Evolutionary conservation across 73 alveolate genomes (phyloP), one percentile per base, ranked within the genome.

Genomic region (Diophrys sp.): DNA sequence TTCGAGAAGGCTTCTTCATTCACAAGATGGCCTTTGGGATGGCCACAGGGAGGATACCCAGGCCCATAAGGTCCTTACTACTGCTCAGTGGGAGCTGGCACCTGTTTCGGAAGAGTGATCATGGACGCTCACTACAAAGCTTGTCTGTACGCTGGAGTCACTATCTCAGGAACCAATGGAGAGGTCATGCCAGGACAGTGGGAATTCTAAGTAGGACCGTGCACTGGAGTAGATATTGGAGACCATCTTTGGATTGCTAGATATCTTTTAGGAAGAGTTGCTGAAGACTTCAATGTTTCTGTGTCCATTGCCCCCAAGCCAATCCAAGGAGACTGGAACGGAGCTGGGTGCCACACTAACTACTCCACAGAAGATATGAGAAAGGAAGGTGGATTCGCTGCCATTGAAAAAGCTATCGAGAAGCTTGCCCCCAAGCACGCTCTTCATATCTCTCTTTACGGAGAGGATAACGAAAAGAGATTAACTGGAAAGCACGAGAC

Each of bases 401-500:
- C 73, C 33, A 80, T 93, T 34, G 56, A 88, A 2, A 55, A 76
- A 11, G 67, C 81, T 2, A 76, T 91, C 69, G 91, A 89, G 56
- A 80, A 70, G 32, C 71, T 93, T 92, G 92, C n/a, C n/a, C n/a
- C n/a, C n/a, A n/a, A n/a, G n/a, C 86, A 88, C 62, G 26, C 54
- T 30, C 76, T 77, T 0, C 91, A 81, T 67, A 77, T 93, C n/a
- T 67, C 28, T 24, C 73, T 73, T 24, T 85, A 82, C 82, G 98
- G 99, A 27, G 92, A 74, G 28, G 91, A 81, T 24, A 95, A 95
- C 79, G 85, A 91, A 54, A 71, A 78, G 79, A 81, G 99, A 56
- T 78, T 95, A 68, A 87, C 97, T n/a, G 99, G 99, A 30, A 74
- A 67, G 5, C 91, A 89, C 71, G 98, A 95, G 84, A 93, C 98